Percentiles rank a stretch among this genome's conserved stretches.
Evolutionary conservation across 345 rosid species (phyloP).

Genomic region (Dipteronia dyeriana): DNA sequence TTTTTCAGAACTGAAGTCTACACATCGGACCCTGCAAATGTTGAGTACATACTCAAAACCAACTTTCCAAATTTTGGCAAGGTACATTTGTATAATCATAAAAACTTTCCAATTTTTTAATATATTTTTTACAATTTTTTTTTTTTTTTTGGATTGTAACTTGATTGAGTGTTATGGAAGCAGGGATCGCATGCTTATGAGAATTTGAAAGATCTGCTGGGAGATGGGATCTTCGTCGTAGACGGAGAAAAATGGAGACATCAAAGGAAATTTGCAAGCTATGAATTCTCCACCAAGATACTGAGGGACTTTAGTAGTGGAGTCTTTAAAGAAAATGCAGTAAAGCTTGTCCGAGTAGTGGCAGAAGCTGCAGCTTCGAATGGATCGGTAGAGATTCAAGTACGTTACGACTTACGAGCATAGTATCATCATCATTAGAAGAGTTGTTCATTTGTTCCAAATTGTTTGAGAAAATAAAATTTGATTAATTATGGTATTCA

Average conservation of each 20-base stretch:
- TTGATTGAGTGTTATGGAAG: not conserved
- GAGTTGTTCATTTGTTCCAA: not conserved
- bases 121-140: too few species aligned
- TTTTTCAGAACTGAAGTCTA: slow-evolving; percentile 1
- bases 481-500: not conserved
- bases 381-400: slow-evolving; percentile 29
- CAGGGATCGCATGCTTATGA: slow-evolving; percentile 2
- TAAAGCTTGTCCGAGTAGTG: slow-evolving; percentile 29
- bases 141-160: too few species aligned
- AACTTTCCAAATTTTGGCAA: slow-evolving; percentile 34
- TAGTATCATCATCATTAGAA: not conserved
- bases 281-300: slow-evolving; percentile 35
- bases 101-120: too few species aligned
- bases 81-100: slow-evolving; percentile 6
- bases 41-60: slow-evolving; percentile 37
- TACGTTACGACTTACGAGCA: slow-evolving; percentile 21
- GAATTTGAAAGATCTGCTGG: slow-evolving; percentile 30
- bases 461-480: not conserved
- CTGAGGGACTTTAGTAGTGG: slow-evolving; percentile 37
- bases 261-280: slow-evolving; percentile 40
- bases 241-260: slow-evolving; percentile 49
- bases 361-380: slow-evolving; percentile 28
- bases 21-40: slow-evolving; percentile 29
- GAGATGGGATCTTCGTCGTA: slow-evolving; percentile 45
- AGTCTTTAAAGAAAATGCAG: slow-evolving; percentile 31